phyloP scores from a whole-genome alignment of 768 basidiomycete species.

The Clavaria fumosa region DNA sequence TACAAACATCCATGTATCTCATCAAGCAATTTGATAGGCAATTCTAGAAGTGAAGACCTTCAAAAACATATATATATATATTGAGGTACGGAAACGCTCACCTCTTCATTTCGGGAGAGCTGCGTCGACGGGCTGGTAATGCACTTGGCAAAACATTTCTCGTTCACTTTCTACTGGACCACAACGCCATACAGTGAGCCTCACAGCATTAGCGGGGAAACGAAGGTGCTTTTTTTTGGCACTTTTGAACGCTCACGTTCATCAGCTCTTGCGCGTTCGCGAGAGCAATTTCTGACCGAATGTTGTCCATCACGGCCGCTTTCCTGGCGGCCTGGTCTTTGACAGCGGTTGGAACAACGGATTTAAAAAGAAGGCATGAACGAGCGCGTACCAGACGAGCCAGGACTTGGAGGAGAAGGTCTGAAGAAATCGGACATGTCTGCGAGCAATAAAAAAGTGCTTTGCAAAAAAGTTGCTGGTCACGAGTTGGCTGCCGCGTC shows the following conservation, averaged over 20 bases:
- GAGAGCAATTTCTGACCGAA: slow-evolving; percentile 56
- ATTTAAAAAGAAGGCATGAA: slow-evolving; percentile 12
- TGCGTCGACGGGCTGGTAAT: slow-evolving; percentile 60
- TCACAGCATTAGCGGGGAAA: too few species aligned
- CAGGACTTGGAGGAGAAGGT: slow-evolving; percentile 21
- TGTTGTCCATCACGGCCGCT: slow-evolving; percentile 43
- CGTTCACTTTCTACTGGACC: slow-evolving; percentile 77
- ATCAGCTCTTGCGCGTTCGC: slow-evolving; percentile 72
- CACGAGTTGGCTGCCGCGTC: too few species aligned
- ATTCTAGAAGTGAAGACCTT: slow-evolving; percentile 29
- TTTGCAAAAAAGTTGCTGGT: neutral
- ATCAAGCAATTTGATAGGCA: slow-evolving; percentile 67
- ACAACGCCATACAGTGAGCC: too few species aligned
- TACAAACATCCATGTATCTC: slow-evolving; percentile 76
- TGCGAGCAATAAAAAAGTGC: slow-evolving; percentile 8
- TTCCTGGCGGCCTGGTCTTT: slow-evolving; percentile 33
- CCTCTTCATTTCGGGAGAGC: slow-evolving; percentile 60
- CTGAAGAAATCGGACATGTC: slow-evolving; percentile 42
- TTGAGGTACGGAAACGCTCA: slow-evolving; percentile 14
- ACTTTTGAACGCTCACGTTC: slow-evolving; percentile 30
- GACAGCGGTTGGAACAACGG: neutral
- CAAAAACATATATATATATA: neutral
- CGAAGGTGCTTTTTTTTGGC: neutral
- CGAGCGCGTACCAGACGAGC: slow-evolving; percentile 17
- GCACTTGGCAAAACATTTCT: slow-evolving; percentile 67